Percentiles rank a stretch among this genome's conserved stretches.
Conservation (phyloP, 495 filamentous ascomycete species). For the Halenospora varia region DNA sequence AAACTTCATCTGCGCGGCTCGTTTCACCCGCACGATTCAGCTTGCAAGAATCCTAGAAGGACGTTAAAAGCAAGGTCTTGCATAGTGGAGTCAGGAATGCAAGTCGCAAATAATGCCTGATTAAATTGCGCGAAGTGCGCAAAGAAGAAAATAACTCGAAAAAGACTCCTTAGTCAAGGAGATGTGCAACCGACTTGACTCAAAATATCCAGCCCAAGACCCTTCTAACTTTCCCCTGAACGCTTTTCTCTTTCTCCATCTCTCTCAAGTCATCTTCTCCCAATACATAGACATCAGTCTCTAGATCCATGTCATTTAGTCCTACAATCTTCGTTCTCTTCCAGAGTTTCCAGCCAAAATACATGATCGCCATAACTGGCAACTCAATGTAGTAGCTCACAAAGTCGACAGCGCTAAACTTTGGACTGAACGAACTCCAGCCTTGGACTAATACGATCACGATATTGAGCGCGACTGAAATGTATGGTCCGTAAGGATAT, state of each 20-base stretch:
- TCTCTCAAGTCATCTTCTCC: slow-evolving; percentile 20
- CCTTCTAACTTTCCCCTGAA: slow-evolving; percentile 14
- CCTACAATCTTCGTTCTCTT: slow-evolving; percentile 50
- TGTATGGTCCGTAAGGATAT: slow-evolving; percentile 52
- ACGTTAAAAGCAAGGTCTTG: no score
- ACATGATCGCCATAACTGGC: slow-evolving; percentile 47
- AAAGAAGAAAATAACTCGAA: no score
- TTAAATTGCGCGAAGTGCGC: no score
- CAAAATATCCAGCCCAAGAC: slow-evolving; percentile 28
- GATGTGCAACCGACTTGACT: no score
- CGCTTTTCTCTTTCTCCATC: slow-evolving; percentile 17
- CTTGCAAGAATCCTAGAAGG: no score
- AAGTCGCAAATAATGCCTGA: no score
- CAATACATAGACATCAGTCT: slow-evolving; percentile 46
- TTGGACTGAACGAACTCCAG: slow-evolving; percentile 53
- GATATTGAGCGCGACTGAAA: slow-evolving; percentile 45
- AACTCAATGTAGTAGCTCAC: slow-evolving; percentile 51
- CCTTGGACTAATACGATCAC: slow-evolving; percentile 58
- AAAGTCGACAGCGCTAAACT: slow-evolving; percentile 47
- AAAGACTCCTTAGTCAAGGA: no score
- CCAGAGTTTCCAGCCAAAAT: slow-evolving; percentile 49
- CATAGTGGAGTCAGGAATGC: no score
- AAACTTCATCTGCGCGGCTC: no score
- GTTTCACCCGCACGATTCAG: no score
- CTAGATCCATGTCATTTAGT: slow-evolving; percentile 50